These are phyloP conservation scores for Chara braunii DNA, from an alignment of 139 green algal species.

Conservation along the genomic window DNA sequence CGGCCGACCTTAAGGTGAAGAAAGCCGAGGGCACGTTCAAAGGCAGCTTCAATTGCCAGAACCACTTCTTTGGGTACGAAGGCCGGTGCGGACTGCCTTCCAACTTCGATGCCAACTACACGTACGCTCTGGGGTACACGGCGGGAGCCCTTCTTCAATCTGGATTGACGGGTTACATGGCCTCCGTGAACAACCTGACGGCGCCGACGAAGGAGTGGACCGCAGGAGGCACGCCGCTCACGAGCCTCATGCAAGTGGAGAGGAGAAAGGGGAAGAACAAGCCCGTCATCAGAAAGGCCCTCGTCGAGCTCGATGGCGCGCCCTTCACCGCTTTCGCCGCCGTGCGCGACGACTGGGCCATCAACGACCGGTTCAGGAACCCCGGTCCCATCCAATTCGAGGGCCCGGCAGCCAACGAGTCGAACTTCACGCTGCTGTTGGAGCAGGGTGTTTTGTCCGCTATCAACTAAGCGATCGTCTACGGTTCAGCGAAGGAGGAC, in stretches of 20 bases:
- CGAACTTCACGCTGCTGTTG: conserved; percentile 52
- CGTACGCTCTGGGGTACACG: conserved; percentile 47
- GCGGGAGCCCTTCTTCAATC: conserved; percentile 44
- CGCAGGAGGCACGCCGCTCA: conserved; percentile 53
- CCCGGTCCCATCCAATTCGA: conserved; percentile 57
- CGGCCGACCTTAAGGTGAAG: conserved; percentile 22
- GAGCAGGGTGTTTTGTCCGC: conserved; percentile 33
- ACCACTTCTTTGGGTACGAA: conserved; percentile 53
- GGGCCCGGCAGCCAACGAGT: conserved; percentile 26
- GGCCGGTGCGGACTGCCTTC: conserved; percentile 52
- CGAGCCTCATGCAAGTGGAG: conserved; percentile 54
- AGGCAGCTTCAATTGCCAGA: conserved; percentile 24
- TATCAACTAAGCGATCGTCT: neutral
- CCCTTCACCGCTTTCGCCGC: conserved; percentile 42
- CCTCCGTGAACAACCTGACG: conserved; percentile 43
- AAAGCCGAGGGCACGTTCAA: conserved; percentile 6
- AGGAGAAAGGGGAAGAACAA: conserved; percentile 45
- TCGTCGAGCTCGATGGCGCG: conserved; percentile 51
- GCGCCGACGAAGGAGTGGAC: conserved; percentile 41
- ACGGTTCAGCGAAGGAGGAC: too few species aligned
- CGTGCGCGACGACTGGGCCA: conserved; percentile 41
- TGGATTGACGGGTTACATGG: conserved; percentile 53
- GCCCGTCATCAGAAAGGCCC: conserved; percentile 51
- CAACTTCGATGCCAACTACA: conserved; percentile 65
- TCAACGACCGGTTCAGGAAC: conserved; percentile 46